Base-by-base conservation (phyloP, 306 rosid genomes). In the Prunus fruticosa region DNA sequence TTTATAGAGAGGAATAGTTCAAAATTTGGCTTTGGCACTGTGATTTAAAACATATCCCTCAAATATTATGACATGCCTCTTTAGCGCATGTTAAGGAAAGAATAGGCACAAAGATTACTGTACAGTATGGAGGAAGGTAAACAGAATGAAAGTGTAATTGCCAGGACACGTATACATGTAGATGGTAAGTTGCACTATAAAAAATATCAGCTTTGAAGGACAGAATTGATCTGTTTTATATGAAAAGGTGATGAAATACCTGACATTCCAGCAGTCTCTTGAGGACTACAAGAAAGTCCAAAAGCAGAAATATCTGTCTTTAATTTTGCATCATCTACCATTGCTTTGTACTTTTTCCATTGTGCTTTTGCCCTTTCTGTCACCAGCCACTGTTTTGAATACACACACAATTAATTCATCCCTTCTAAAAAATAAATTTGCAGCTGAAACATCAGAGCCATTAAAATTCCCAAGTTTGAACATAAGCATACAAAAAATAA, bases 291-390 rank as follows among this genome's bases (percentile, higher is more conserved):
- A 71, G 84, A 60, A 54, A 79, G 56, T 14, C 11, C 76, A 30
- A 32, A 67, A n/a, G 69, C 45, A 76, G 92, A 80, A 69, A 70
- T 69, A 15, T 71, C 78, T 52, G 69, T 75, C 85, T 84, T 82
- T 19, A 70, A 64, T 77, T 74, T 82, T 30, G 91, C 92, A 67
- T 83, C 82, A 73, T 83, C 91, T 41, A 90, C 74, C 93, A 95
- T 92, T 54, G 87, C 85, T 80, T 86, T 92, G 86, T 82, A 95
- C 65, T 84, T 92, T 49, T 52, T 86, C 97, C 97, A 90, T 63
- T 92, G 97, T 62, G 82, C 67, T 80, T 85, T 88, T 71, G 97
- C 92, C 82, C 79, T 84, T 79, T 88, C 97, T 65, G 97, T 95
- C 81, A 95, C 86, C 88, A 95, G 85, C 97, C 96, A 90, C 98